Percentiles rank a stretch among this genome's conserved stretches.
These are phyloP conservation scores for Parachaetomium inaequale DNA, from an alignment of 495 filamentous ascomycete genomes.

Conservation along the genomic window DNA sequence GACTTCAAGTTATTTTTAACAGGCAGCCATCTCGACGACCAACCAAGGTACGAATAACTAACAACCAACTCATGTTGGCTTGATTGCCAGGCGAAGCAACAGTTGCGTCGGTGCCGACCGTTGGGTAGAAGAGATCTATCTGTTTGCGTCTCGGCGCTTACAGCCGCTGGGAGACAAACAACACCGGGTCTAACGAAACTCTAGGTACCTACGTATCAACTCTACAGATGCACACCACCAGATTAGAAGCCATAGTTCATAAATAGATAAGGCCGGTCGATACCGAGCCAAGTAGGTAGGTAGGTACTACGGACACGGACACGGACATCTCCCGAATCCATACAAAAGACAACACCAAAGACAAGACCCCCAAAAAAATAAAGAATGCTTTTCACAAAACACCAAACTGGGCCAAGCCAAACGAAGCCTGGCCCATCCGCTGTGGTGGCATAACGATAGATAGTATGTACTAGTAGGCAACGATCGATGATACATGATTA, in stretches of 20 bases:
- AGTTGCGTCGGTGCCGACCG: no score
- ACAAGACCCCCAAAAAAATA: no score
- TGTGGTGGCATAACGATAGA: not conserved
- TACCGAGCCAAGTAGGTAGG: not conserved
- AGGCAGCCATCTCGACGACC: not conserved
- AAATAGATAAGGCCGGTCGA: not conserved
- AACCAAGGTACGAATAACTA: no score
- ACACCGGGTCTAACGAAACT: no score
- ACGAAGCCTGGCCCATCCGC: not conserved
- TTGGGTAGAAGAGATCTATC: no score
- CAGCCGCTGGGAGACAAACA: no score
- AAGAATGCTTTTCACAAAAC: not conserved
- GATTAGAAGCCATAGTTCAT: not conserved
- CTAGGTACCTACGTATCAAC: no score
- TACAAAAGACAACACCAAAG: not conserved
- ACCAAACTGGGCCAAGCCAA: not conserved
- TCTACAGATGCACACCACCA: not conserved
- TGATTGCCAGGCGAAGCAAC: no score
- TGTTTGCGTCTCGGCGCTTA: no score
- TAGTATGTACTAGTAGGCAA: not conserved
- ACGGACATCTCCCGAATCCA: not conserved
- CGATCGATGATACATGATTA: not conserved
- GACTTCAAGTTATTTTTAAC: not conserved
- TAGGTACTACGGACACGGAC: not conserved
- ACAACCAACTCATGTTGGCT: no score